A percentile compares a stretch with the other conserved stretches of the same genome.
Evolutionary conservation across 106 monocot species (phyloP).

Genomic region (Iris macrosiphon): DNA sequence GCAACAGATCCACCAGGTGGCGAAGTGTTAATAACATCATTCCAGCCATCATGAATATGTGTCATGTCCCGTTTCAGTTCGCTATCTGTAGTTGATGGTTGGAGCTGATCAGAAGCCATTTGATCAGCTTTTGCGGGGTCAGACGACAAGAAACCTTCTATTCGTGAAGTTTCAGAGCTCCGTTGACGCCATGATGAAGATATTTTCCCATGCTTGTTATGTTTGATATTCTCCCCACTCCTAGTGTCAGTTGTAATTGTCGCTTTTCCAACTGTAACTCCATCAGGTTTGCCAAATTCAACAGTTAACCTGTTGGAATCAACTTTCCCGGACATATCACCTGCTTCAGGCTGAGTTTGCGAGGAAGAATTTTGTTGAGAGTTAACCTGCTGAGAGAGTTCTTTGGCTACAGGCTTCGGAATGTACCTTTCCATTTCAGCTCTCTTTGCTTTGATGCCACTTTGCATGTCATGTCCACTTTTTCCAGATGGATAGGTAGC

Average conservation of each 20-base stretch:
- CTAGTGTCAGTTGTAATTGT: conserved; percentile 16
- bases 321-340: conserved; percentile 8
- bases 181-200: conserved; percentile 67
- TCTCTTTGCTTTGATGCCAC: conserved; percentile 51
- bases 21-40: not conserved
- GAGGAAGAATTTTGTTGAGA: conserved; percentile 6
- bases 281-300: conserved; percentile 9
- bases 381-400: conserved; percentile 28
- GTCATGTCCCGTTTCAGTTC: not conserved
- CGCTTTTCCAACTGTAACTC: conserved; percentile 9
- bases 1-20: not conserved
- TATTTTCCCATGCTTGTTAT: conserved; percentile 33
- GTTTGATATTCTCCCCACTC: conserved; percentile 30
- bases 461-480: conserved; percentile 25
- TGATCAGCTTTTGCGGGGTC: conserved; percentile 5
- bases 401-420: conserved; percentile 69
- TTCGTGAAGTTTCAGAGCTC: conserved; percentile 8
- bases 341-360: not conserved
- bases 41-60: conserved; percentile 7
- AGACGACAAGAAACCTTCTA: conserved; percentile 17
- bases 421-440: conserved; percentile 97
- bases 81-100: conserved; percentile 6
- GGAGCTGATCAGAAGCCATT: conserved; percentile 13
- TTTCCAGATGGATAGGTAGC: conserved; percentile 11
- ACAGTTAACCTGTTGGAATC: not conserved